phyloP scores from a whole-genome alignment of 2,329 filamentous ascomycete species.

The Alternaria arbusti region DNA sequence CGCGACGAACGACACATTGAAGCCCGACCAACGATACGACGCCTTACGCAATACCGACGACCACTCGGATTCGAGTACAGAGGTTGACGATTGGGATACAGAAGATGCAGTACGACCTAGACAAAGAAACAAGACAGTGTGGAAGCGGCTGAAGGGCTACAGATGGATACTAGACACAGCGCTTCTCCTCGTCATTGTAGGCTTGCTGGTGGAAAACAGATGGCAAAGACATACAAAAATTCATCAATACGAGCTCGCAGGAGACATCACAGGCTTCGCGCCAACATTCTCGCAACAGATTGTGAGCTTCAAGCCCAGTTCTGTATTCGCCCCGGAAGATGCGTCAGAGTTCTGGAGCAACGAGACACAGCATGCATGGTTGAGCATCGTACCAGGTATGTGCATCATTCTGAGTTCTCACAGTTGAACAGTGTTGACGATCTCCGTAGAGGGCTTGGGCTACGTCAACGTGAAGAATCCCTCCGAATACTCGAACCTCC shows the following conservation, averaged over 20 bases:
- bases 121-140: constrained; percentile 15
- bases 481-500: constrained; percentile 33
- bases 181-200: constrained; percentile 37
- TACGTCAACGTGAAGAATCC: constrained; percentile 38
- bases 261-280: constrained; percentile 43
- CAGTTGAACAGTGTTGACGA: background rate
- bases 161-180: constrained; percentile 40
- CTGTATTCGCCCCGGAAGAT: constrained; percentile 37
- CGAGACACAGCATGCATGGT: constrained; percentile 40
- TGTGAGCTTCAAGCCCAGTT: constrained; percentile 32
- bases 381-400: constrained; percentile 40
- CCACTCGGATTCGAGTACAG: constrained; percentile 37
- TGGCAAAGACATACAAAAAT: constrained; percentile 18
- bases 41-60: constrained; percentile 27
- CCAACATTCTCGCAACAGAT: constrained; percentile 45
- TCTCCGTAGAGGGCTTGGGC: constrained; percentile 34
- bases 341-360: constrained; percentile 38
- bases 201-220: constrained; percentile 34
- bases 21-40: constrained; percentile 33
- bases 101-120: constrained; percentile 9
- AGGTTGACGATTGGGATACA: constrained; percentile 35
- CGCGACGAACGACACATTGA: constrained; percentile 14
- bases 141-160: constrained; percentile 21
- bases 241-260: constrained; percentile 31
- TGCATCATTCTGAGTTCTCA: background rate